These are phyloP conservation scores for Claviceps digitariae DNA, from an alignment of 2,329 filamentous ascomycete species.

Conservation along the genomic window DNA sequence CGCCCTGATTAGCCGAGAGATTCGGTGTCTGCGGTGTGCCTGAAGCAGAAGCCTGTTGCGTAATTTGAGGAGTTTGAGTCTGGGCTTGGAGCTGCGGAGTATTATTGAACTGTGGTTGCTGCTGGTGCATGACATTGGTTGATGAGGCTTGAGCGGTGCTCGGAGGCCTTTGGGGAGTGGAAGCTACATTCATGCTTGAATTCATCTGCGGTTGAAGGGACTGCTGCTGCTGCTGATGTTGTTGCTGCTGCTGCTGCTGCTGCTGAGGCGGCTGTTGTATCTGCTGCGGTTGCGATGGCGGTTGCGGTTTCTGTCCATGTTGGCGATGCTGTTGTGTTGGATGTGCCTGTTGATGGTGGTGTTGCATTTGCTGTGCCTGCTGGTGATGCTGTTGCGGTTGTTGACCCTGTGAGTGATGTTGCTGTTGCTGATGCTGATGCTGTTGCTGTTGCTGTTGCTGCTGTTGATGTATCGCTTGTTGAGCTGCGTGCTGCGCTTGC, in stretches of 20 bases:
- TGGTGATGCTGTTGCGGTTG: slow-evolving; percentile 17
- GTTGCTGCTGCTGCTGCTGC: slow-evolving; percentile 13
- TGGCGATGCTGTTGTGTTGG: slow-evolving; percentile 7
- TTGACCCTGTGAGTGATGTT: slow-evolving; percentile 14
- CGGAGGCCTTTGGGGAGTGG: slow-evolving; percentile 12
- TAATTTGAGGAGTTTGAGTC: slow-evolving; percentile 20
- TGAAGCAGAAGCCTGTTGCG: slow-evolving; percentile 20
- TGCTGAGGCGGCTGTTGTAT: slow-evolving; percentile 21
- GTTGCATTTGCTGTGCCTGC: slow-evolving; percentile 15
- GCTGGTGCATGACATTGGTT: slow-evolving; percentile 7
- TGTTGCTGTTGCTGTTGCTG: slow-evolving; percentile 16
- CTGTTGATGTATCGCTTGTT: slow-evolving; percentile 14
- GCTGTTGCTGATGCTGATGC: slow-evolving; percentile 18
- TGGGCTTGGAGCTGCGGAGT: slow-evolving; percentile 24
- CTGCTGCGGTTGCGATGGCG: slow-evolving; percentile 6
- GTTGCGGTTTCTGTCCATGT: slow-evolving; percentile 15
- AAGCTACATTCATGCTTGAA: slow-evolving; percentile 9
- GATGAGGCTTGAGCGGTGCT: slow-evolving; percentile 14
- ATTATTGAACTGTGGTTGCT: slow-evolving; percentile 18
- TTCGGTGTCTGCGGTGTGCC: slow-evolving; percentile 45
- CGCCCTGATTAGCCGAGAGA: slow-evolving; percentile 33
- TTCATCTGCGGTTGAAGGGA: slow-evolving; percentile 9
- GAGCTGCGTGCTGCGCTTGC: slow-evolving; percentile 13
- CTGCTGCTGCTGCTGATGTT: slow-evolving; percentile 19
- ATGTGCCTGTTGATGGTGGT: not conserved